A percentile compares a stretch with the other conserved stretches of the same genome.
phyloP scores from a whole-genome alignment of 192 early-diverging fungal species.

The Backusella westeae region DNA sequence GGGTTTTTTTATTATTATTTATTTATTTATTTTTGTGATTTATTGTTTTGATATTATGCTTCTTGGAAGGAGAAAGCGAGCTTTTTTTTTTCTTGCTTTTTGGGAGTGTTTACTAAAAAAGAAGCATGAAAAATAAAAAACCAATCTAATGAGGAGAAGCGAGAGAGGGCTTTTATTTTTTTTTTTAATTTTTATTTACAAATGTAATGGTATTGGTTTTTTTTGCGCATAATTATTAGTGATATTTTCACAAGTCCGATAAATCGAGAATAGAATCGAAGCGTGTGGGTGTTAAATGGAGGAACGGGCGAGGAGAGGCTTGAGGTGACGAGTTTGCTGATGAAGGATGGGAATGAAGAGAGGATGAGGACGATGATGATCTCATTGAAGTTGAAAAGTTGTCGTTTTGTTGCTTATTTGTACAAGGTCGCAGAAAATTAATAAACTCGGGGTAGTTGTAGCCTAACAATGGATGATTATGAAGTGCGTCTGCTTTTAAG shows the following conservation, averaged over 20 bases:
- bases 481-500: constrained; percentile 1
- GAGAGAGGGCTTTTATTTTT: background rate
- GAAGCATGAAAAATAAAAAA: background rate
- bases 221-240: constrained; percentile 5
- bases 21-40: background rate
- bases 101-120: background rate
- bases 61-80: background rate
- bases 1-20: constrained; percentile 1
- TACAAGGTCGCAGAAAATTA: background rate
- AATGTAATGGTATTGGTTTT: background rate
- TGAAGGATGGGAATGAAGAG: background rate
- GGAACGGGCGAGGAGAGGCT: background rate
- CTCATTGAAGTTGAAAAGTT: background rate
- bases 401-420: background rate
- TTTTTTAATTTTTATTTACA: constrained; percentile 2
- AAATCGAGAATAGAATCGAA: constrained; percentile 2
- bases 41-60: background rate
- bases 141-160: background rate
- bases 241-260: constrained; percentile 6
- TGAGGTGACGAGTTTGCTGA: constrained; percentile 4
- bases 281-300: background rate
- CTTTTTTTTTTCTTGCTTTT: background rate
- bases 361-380: background rate
- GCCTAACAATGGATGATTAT: background rate
- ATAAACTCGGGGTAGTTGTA: constrained; percentile 5